phyloP scores from a whole-genome alignment of 495 filamentous ascomycete species.

The Diplogelasinospora grovesii region DNA sequence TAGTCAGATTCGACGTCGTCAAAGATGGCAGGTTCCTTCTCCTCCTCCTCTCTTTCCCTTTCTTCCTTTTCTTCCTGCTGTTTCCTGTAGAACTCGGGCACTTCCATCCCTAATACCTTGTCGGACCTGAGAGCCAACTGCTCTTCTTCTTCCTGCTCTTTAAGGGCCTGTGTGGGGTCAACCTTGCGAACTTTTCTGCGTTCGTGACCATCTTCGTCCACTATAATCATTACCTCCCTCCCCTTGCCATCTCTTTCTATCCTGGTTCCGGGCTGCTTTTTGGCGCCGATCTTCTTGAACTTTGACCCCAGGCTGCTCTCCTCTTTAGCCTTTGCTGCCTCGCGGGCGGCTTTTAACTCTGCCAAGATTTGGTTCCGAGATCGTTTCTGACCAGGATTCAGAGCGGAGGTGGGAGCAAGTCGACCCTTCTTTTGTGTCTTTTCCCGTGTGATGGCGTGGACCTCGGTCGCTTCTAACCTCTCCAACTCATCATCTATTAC shows the following conservation, averaged over 20 bases:
- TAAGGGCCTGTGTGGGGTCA: conserved; percentile 25
- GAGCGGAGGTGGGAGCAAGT: conserved; percentile 58
- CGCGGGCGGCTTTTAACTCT: conserved; percentile 70
- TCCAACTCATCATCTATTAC: conserved; percentile 68
- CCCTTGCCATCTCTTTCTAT: conserved; percentile 72
- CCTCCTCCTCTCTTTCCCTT: conserved; percentile 42
- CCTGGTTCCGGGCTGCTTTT: conserved; percentile 54
- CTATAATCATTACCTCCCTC: conserved; percentile 75
- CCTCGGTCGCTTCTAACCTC: conserved; percentile 57
- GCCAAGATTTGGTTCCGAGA: conserved; percentile 78
- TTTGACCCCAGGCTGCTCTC: conserved; percentile 60
- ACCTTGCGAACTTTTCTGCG: conserved; percentile 72
- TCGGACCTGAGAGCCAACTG: conserved; percentile 64
- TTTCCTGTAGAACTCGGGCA: conserved; percentile 54
- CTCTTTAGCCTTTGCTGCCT: conserved; percentile 49
- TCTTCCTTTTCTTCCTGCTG: conserved; percentile 24
- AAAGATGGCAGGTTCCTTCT: conserved; percentile 72
- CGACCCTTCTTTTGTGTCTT: conserved; percentile 67
- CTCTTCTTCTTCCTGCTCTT: conserved; percentile 32
- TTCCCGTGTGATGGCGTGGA: conserved; percentile 49
- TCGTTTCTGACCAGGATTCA: conserved; percentile 57
- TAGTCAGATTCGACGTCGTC: conserved; percentile 81
- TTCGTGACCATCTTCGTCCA: conserved; percentile 79
- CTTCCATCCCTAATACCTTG: conserved; percentile 71
- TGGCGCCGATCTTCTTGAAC: conserved; percentile 74